These are phyloP conservation scores for Hanseniaspora lindneri DNA, from an alignment of 805 yeast species.

Conservation along the genomic window DNA sequence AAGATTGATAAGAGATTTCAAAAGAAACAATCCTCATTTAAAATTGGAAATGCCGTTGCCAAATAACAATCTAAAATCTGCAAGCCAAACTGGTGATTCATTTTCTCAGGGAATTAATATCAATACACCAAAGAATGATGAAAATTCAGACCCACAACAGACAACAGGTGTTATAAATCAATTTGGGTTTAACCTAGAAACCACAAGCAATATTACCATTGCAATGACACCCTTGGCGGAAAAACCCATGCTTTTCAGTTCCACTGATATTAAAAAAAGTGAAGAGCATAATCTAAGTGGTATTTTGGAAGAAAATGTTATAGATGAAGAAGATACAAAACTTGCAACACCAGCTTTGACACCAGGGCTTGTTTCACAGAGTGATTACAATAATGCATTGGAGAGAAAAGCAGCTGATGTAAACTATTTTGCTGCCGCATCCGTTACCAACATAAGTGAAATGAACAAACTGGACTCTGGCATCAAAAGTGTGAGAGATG, in stretches of 20 bases:
- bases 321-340: neutral
- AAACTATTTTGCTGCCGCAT: neutral
- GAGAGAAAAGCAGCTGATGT: neutral
- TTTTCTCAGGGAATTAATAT: constrained; percentile 17
- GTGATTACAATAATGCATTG: neutral
- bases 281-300: constrained; percentile 4
- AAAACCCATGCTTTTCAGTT: constrained; percentile 24
- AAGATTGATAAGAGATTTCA: constrained; percentile 27
- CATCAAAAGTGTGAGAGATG: neutral
- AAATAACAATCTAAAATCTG: constrained; percentile 30
- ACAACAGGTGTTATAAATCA: constrained; percentile 43
- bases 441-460: neutral
- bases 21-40: constrained; percentile 42
- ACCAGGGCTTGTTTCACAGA: constrained; percentile 1
- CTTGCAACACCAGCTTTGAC: constrained; percentile 12
- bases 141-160: neutral
- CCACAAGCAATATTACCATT: constrained; percentile 40
- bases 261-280: neutral
- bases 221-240: constrained; percentile 78
- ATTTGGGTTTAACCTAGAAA: constrained; percentile 50
- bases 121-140: constrained; percentile 26
- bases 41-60: constrained; percentile 71
- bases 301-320: neutral
- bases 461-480: constrained; percentile 4
- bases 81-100: neutral